Evolutionary conservation across 2,329 filamentous ascomycete genomes (phyloP).

Genomic region (Endothia cerciana): DNA sequence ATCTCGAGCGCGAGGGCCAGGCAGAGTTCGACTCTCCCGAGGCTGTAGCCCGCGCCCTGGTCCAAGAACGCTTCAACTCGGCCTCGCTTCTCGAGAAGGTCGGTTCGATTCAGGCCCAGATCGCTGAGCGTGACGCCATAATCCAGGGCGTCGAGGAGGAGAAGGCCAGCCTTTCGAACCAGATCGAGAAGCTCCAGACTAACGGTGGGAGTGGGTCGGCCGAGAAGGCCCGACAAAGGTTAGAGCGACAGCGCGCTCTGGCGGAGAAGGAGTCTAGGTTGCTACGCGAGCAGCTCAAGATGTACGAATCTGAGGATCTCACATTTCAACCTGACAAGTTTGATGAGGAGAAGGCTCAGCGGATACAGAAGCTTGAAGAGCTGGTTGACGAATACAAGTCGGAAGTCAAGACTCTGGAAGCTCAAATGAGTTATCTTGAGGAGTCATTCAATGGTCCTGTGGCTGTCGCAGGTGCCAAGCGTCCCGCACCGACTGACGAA

Average conservation of each 20-base stretch:
- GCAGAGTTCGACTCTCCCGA: constrained; percentile 87
- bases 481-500: constrained; percentile 63
- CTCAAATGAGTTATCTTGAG: constrained; percentile 73
- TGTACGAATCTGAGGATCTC: constrained; percentile 83
- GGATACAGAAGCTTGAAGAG: constrained; percentile 81
- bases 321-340: constrained; percentile 81
- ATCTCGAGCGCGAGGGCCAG: constrained; percentile 73
- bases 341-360: constrained; percentile 73
- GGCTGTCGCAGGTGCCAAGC: constrained; percentile 62
- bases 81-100: constrained; percentile 80
- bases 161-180: constrained; percentile 63
- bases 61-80: constrained; percentile 80
- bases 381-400: constrained; percentile 84
- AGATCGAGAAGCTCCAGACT: constrained; percentile 72
- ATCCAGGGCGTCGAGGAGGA: constrained; percentile 75
- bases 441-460: constrained; percentile 40
- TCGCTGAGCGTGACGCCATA: constrained; percentile 74
- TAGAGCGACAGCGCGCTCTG: constrained; percentile 84
- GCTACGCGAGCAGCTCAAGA: constrained; percentile 87
- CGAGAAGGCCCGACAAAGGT: constrained; percentile 72
- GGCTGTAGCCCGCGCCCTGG: constrained; percentile 79
- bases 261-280: constrained; percentile 94
- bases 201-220: constrained; percentile 50
- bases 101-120: constrained; percentile 77
- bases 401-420: constrained; percentile 75